These are phyloP conservation scores for Dendrostoma leiphaemia DNA, from an alignment of 2,329 filamentous ascomycete genomes.

Conservation along the genomic window DNA sequence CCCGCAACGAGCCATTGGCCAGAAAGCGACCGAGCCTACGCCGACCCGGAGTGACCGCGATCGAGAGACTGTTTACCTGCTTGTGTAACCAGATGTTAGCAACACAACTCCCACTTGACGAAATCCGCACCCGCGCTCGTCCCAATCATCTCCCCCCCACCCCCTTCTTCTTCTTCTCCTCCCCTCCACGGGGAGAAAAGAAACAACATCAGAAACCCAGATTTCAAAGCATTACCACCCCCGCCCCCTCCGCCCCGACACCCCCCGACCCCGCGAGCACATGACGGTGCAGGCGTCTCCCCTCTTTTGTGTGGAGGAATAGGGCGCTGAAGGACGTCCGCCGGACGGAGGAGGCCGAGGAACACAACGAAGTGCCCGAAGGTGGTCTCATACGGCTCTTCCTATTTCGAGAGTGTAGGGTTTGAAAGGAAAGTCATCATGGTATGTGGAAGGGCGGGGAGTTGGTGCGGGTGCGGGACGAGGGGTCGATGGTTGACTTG, in stretches of 20 bases:
- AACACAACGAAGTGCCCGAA: slow-evolving; percentile 14
- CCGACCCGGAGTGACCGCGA: too few relatives aligned
- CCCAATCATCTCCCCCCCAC: too few relatives aligned
- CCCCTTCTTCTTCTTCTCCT: too few relatives aligned
- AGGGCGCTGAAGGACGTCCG: slow-evolving; percentile 15
- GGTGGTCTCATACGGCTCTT: slow-evolving; percentile 42
- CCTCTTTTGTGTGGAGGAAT: slow-evolving; percentile 8
- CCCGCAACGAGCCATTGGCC: too few relatives aligned
- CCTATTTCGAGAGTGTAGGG: slow-evolving; percentile 32
- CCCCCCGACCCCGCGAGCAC: slow-evolving; percentile 29
- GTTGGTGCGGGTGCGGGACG: neutral
- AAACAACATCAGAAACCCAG: slow-evolving; percentile 34
- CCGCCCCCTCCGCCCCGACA: slow-evolving; percentile 25
- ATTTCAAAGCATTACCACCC: slow-evolving; percentile 38
- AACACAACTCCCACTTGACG: too few relatives aligned
- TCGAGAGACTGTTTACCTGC: too few relatives aligned
- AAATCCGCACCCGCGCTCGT: too few relatives aligned
- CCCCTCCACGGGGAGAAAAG: too few relatives aligned
- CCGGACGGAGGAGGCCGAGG: slow-evolving; percentile 14
- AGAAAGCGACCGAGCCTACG: too few relatives aligned
- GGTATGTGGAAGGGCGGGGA: slow-evolving; percentile 3
- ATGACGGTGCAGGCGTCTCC: slow-evolving; percentile 33
- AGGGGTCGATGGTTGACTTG: neutral
- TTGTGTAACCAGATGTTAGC: too few relatives aligned
- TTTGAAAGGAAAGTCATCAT: slow-evolving; percentile 38